Evolutionary conservation across 2,329 filamentous ascomycete genomes (phyloP).

Genomic region (Penicillium concentricum): DNA sequence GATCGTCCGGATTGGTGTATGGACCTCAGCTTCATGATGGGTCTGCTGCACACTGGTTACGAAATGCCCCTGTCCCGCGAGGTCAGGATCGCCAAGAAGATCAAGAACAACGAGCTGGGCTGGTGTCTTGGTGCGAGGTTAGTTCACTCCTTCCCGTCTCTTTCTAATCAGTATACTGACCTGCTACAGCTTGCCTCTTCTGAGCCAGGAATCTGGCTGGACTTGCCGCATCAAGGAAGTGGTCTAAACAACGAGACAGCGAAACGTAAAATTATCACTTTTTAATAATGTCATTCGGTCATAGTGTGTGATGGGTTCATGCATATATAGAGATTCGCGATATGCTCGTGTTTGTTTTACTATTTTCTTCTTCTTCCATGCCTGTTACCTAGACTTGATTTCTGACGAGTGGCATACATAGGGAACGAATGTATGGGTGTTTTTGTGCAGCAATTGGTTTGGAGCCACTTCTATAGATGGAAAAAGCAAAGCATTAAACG

Average conservation of each 20-base stretch:
- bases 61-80: slow-evolving; percentile 97
- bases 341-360: slow-evolving; percentile 20
- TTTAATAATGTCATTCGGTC: slow-evolving; percentile 23
- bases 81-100: slow-evolving; percentile 98
- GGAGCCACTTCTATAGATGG: neutral
- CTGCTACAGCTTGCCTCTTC: slow-evolving; percentile 70
- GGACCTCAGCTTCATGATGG: slow-evolving; percentile 95
- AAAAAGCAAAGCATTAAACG: neutral
- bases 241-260: slow-evolving; percentile 46
- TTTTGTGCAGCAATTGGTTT: neutral
- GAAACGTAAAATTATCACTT: slow-evolving; percentile 16
- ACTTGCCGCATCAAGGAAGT: slow-evolving; percentile 80
- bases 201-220: slow-evolving; percentile 83
- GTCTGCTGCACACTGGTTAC: slow-evolving; percentile 89
- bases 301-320: slow-evolving; percentile 27
- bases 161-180: slow-evolving; percentile 22
- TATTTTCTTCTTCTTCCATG: slow-evolving; percentile 10
- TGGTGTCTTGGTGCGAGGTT: slow-evolving; percentile 98
- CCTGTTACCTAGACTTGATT: slow-evolving; percentile 16
- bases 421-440: slow-evolving; percentile 6
- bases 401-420: slow-evolving; percentile 15
- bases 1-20: slow-evolving; percentile 88
- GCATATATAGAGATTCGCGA: slow-evolving; percentile 30
- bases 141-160: slow-evolving; percentile 32
- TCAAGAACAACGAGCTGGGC: slow-evolving; percentile 92